Base-by-base conservation (phyloP, 176 grass and related monocot species). In the Zea luxurians region DNA sequence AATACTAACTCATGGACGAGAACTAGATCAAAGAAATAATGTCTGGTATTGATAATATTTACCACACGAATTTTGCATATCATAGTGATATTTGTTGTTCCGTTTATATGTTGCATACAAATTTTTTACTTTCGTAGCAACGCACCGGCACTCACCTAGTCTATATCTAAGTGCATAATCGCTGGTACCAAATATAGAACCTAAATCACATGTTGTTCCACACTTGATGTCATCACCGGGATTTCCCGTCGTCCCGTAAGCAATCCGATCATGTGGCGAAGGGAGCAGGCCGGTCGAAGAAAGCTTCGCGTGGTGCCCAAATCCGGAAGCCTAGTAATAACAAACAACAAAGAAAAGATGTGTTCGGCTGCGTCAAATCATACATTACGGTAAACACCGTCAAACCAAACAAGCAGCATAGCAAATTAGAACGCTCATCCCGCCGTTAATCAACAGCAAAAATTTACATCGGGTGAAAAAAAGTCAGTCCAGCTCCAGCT, bases 1-100 rank as follows among this genome's bases (percentile, higher is more conserved):
- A 82, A 92, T 86, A 85, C 89, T 48, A 73, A 61, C 83, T 84
- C 89, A 12, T 92, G 94, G 94, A 86, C 80, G 48, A 90, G 91
- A 90, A 78, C n/a, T n/a, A n/a, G n/a, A n/a, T n/a, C n/a, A n/a
- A n/a, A n/a, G n/a, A n/a, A n/a, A n/a, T n/a, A n/a, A n/a, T n/a
- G n/a, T n/a, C n/a, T n/a, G n/a, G n/a, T n/a, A n/a, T n/a, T n/a
- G n/a, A n/a, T n/a, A n/a, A n/a, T n/a, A n/a, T n/a, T n/a, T n/a
- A n/a, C n/a, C n/a, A n/a, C n/a, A n/a, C n/a, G n/a, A n/a, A n/a
- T n/a, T n/a, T n/a, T n/a, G n/a, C n/a, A n/a, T n/a, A n/a, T n/a
- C n/a, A n/a, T n/a, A n/a, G n/a, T n/a, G n/a, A n/a, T n/a, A n/a
- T n/a, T n/a, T n/a, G n/a, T n/a, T n/a, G n/a, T n/a, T n/a, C n/a